Percentiles rank a stretch among this genome's conserved stretches.
These are phyloP conservation scores for Schwanniomyces polymorphus DNA, from an alignment of 805 yeast genomes.

Conservation along the genomic window DNA sequence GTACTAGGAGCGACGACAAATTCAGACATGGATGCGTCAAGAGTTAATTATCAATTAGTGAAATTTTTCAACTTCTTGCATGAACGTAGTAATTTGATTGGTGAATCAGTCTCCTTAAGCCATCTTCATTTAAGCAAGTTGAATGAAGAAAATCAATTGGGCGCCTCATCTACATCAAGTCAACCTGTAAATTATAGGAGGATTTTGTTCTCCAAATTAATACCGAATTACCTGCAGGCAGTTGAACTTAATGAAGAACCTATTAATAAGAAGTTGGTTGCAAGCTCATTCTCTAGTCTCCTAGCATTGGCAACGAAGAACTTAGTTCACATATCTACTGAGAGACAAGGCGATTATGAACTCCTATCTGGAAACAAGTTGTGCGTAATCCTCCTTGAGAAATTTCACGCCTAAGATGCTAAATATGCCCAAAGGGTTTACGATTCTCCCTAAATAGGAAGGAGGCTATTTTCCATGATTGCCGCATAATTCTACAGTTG, in stretches of 20 bases:
- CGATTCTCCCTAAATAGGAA: neutral
- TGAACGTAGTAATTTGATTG: slow-evolving; percentile 6
- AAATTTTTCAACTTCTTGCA: slow-evolving; percentile 12
- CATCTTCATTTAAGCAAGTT: neutral
- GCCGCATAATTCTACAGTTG: neutral
- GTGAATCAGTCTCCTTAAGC: slow-evolving; percentile 1
- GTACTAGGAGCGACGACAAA: slow-evolving; percentile 7
- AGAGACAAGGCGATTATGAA: slow-evolving; percentile 1
- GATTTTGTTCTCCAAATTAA: slow-evolving; percentile 14
- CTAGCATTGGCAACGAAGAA: slow-evolving; percentile 23
- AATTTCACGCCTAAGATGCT: neutral
- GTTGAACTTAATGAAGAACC: slow-evolving; percentile 6
- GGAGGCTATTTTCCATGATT: neutral
- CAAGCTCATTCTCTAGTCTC: slow-evolving; percentile 26
- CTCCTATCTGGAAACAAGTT: slow-evolving; percentile 3
- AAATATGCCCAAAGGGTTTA: neutral
- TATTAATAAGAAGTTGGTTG: slow-evolving; percentile 21
- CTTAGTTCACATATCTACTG: slow-evolving; percentile 7
- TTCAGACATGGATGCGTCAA: slow-evolving; percentile 3
- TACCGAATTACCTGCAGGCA: slow-evolving; percentile 10
- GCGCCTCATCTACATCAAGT: neutral
- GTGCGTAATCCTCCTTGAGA: neutral
- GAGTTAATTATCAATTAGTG: slow-evolving; percentile 7
- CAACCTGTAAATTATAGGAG: neutral
- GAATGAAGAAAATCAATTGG: neutral